These are phyloP conservation scores for Picea sitchensis DNA, from an alignment of 75 land plant genomes.

Conservation along the genomic window DNA sequence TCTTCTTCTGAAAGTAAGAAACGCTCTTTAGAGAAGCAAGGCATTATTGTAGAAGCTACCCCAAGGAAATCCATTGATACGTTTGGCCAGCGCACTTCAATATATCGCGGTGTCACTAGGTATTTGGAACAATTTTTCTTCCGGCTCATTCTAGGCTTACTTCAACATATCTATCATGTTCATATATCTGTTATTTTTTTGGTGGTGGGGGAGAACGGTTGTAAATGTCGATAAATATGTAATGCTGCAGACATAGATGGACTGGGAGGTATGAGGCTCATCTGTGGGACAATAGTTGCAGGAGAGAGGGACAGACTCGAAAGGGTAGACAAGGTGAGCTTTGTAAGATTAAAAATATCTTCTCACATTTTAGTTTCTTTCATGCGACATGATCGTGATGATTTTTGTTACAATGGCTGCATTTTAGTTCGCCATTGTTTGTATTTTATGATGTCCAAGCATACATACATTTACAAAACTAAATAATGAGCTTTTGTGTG, in stretches of 20 bases:
- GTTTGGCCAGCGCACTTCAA: conserved; percentile 79
- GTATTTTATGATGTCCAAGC: too few species aligned
- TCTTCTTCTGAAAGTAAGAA: conserved; percentile 14
- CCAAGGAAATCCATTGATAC: conserved; percentile 77
- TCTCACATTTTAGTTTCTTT: too few species aligned
- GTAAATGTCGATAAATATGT: too few species aligned
- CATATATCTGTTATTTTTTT: conserved; percentile 7
- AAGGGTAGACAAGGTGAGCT: conserved; percentile 89
- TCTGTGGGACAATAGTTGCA: conserved; percentile 95
- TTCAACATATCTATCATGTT: conserved; percentile 17
- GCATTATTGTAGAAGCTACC: conserved; percentile 33
- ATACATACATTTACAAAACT: neutral
- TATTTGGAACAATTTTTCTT: neutral
- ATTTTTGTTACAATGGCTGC: too few species aligned
- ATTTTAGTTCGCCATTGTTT: too few species aligned
- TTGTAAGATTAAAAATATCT: too few species aligned
- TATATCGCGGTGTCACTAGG: conserved; percentile 80
- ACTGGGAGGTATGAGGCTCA: conserved; percentile 95
- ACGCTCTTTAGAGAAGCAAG: neutral
- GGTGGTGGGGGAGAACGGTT: conserved; percentile 37
- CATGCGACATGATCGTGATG: too few species aligned
- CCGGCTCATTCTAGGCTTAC: too few species aligned
- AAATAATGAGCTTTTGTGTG: neutral
- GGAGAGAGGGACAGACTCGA: conserved; percentile 94
- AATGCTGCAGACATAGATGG: conserved; percentile 79